phyloP scores from a whole-genome alignment of 768 basidiomycete species.

The Auriculariales sp. region DNA sequence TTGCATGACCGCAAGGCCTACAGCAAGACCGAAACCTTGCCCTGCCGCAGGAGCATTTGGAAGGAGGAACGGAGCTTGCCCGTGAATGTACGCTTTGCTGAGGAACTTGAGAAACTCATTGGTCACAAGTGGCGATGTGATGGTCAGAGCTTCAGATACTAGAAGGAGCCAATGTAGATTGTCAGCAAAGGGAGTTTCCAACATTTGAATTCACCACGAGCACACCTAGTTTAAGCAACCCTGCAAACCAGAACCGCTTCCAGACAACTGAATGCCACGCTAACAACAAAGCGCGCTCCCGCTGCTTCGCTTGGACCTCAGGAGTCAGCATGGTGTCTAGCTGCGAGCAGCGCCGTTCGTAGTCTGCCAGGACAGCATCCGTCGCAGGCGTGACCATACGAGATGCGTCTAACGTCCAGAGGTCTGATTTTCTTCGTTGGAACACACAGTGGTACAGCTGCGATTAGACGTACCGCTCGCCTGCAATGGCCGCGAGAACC shows the following conservation, averaged over 20 bases:
- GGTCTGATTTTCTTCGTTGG: conserved; percentile 20
- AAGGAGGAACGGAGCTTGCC: background rate
- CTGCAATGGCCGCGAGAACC: conserved; percentile 41
- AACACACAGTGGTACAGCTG: background rate
- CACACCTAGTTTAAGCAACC: conserved; percentile 36
- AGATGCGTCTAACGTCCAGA: conserved; percentile 33
- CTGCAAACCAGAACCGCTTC: conserved; percentile 31
- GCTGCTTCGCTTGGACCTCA: background rate
- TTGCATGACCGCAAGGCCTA: background rate
- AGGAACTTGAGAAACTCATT: conserved; percentile 50
- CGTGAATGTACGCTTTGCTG: conserved; percentile 25
- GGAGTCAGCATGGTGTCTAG: background rate
- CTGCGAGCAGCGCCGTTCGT: conserved; percentile 22
- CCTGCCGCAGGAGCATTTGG: background rate
- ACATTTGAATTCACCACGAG: too few species aligned
- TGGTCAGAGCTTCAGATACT: conserved; percentile 29
- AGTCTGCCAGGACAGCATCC: conserved; percentile 27
- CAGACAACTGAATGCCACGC: conserved; percentile 34
- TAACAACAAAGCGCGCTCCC: conserved; percentile 18
- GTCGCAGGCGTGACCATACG: conserved; percentile 25
- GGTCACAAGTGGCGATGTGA: conserved; percentile 43
- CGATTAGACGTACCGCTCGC: conserved; percentile 29
- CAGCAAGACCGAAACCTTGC: background rate
- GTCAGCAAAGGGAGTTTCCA: too few species aligned
- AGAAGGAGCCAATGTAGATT: too few species aligned